phyloP scores from a whole-genome alignment of 257 asterid species.

The Primulina eburnea region DNA sequence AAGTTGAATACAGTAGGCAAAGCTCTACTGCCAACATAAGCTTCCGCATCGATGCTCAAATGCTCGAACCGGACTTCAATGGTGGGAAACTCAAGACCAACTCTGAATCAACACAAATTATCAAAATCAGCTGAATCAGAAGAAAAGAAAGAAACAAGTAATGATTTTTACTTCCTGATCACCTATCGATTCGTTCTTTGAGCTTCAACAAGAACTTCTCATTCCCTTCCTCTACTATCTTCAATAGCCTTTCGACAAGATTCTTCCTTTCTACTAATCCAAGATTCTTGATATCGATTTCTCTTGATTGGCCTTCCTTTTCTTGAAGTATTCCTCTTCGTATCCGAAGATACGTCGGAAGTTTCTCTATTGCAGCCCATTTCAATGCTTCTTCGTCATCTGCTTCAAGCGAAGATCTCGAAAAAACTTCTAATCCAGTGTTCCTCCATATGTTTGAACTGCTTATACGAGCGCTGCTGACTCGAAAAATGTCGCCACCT shows the following conservation, averaged over 20 bases:
- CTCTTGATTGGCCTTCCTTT: slow-evolving; percentile 50
- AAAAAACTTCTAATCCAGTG: slow-evolving; percentile 59
- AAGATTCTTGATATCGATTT: slow-evolving; percentile 58
- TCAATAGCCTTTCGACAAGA: slow-evolving; percentile 62
- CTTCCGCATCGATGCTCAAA: slow-evolving; percentile 73
- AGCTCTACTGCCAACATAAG: slow-evolving; percentile 81
- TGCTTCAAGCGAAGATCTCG: slow-evolving; percentile 51
- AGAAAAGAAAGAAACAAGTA: not conserved
- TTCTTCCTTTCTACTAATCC: slow-evolving; percentile 61
- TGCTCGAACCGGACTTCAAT: slow-evolving; percentile 84
- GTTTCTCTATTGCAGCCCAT: slow-evolving; percentile 88
- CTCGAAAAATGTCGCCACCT: slow-evolving; percentile 47
- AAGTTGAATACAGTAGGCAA: slow-evolving; percentile 76
- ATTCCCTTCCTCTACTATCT: slow-evolving; percentile 73
- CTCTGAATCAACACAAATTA: slow-evolving; percentile 41
- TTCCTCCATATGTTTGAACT: slow-evolving; percentile 80
- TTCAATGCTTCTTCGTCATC: slow-evolving; percentile 84
- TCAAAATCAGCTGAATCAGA: not conserved
- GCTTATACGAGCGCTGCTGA: slow-evolving; percentile 53
- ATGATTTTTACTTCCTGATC: slow-evolving; percentile 6
- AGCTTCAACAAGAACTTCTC: slow-evolving; percentile 71
- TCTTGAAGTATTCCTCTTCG: slow-evolving; percentile 61
- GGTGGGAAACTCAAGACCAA: slow-evolving; percentile 73
- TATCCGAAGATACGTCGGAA: slow-evolving; percentile 70
- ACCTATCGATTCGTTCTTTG: slow-evolving; percentile 70